Evolutionary conservation across 108 stramenopile species (phyloP).

Genomic region (Mayamaea pseudoterrestris): DNA sequence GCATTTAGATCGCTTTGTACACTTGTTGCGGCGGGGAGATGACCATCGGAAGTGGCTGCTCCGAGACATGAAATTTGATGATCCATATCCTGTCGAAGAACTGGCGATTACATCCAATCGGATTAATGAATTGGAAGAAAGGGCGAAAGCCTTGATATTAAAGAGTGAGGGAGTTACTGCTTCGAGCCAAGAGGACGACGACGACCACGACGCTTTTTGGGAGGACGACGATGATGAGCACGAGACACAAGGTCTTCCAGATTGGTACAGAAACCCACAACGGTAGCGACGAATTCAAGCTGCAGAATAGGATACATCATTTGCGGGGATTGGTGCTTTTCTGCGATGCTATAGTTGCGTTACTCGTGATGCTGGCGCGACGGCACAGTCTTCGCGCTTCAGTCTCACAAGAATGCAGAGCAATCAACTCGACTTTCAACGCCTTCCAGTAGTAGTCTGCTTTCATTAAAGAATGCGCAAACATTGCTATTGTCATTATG

Average conservation of each 20-base stretch:
- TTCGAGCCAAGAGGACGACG: constrained; percentile 26
- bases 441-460: no score
- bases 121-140: constrained; percentile 31
- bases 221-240: constrained; percentile 9
- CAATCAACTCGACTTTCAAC: no score
- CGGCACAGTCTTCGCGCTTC: no score
- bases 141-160: constrained; percentile 25
- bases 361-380: no score
- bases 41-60: constrained; percentile 65
- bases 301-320: no score
- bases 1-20: constrained; percentile 49
- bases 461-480: no score
- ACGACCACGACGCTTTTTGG: constrained; percentile 19
- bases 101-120: constrained; percentile 22
- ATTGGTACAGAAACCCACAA: background rate
- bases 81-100: constrained; percentile 46
- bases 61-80: constrained; percentile 68
- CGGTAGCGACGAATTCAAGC: no score
- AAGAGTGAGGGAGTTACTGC: background rate
- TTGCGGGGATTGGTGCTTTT: no score
- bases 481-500: no score
- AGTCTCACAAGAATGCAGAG: no score
- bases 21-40: constrained; percentile 61
- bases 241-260: background rate
- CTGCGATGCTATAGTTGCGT: no score